Base-by-base conservation (phyloP, 2,329 filamentous ascomycete species). In the Alternaria hordeiaustralica region DNA sequence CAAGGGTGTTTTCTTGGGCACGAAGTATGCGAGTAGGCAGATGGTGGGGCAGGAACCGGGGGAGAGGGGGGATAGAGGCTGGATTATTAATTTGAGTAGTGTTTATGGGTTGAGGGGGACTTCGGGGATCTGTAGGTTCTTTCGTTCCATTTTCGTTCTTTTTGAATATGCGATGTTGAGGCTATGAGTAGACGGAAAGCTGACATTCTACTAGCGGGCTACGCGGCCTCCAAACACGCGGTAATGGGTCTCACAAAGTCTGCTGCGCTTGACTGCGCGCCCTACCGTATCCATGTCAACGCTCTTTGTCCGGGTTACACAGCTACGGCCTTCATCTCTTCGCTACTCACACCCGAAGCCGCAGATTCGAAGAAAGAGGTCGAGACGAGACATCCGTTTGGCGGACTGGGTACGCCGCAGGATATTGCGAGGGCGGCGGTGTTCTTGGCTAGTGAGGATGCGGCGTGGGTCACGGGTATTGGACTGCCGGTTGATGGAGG, bases 11-110 rank as follows among this genome's bases (percentile, higher is more conserved):
- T 83, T 82, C 55, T 67, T 79, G 0, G 81, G 81, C 0, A 82
- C 76, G 60, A 87, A 86, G 54, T 84, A 83, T 64, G 82, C 82
- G 2, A 73, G 79, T 2, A 59, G 63, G 1, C 85, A 87, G 64
- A 87, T 88, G 84, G 73, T 86, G 11, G 75, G 76, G 7, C 87
- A 88, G 64, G 75, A 81, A 0, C 79, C 77, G 0, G 72, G 78
- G 5, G 23, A 66, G 20, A 69, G 46, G 26, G 74, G 74, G 12
- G 75, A 79, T 58, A 75, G 86, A 30, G 87, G 86, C 4, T 79
- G 80, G 68, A 88, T 89, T 67, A 79, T 88, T 63, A 89, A 89
- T 69, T 75, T 87, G 2, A 79, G 85, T 0, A 85, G 82, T 58
- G 83, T 88, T 67, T 82, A 82, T 49, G 85, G 85, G 11, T 54